Conservation (phyloP, 2,329 filamentous ascomycete species). For the Orbilia oligospora region DNA sequence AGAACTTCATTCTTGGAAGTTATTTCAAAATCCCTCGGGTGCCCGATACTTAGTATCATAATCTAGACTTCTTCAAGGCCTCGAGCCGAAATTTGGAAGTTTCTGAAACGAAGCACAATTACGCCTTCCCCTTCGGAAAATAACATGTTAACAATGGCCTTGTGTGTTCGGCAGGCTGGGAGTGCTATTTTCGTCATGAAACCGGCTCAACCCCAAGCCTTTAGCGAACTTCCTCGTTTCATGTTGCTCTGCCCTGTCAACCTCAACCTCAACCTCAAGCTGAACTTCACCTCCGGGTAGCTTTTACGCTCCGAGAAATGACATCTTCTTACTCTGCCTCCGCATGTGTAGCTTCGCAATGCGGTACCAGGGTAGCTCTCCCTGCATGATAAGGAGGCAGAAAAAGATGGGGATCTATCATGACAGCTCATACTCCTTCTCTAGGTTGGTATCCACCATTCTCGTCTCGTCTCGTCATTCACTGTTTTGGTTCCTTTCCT, state of each 20-base stretch:
- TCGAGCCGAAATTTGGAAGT: conserved; percentile 46
- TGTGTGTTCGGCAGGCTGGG: conserved; percentile 14
- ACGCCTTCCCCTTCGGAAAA: conserved; percentile 35
- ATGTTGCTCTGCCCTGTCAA: conserved; percentile 29
- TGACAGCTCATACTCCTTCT: conserved; percentile 40
- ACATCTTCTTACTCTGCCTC: conserved; percentile 29
- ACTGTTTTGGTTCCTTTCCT: conserved; percentile 16
- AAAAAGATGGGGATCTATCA: conserved; percentile 20
- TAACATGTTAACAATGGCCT: not conserved
- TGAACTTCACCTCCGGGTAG: conserved; percentile 10
- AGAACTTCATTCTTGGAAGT: not conserved
- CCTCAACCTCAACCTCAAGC: conserved; percentile 18
- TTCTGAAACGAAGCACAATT: conserved; percentile 50
- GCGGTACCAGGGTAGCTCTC: conserved; percentile 38
- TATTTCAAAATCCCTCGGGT: conserved; percentile 21
- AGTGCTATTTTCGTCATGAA: conserved; percentile 53
- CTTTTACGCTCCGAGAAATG: conserved; percentile 1
- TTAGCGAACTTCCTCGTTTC: conserved; percentile 54
- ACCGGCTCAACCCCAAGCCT: conserved; percentile 39
- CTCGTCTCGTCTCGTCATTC: conserved; percentile 47
- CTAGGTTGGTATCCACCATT: conserved; percentile 34
- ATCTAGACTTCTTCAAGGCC: conserved; percentile 40
- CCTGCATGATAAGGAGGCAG: conserved; percentile 52
- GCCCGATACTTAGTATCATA: conserved; percentile 2
- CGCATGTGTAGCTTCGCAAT: conserved; percentile 38